Base-by-base conservation (phyloP, 768 basidiomycete genomes). In the Rhodosporidiobolus sp. region DNA sequence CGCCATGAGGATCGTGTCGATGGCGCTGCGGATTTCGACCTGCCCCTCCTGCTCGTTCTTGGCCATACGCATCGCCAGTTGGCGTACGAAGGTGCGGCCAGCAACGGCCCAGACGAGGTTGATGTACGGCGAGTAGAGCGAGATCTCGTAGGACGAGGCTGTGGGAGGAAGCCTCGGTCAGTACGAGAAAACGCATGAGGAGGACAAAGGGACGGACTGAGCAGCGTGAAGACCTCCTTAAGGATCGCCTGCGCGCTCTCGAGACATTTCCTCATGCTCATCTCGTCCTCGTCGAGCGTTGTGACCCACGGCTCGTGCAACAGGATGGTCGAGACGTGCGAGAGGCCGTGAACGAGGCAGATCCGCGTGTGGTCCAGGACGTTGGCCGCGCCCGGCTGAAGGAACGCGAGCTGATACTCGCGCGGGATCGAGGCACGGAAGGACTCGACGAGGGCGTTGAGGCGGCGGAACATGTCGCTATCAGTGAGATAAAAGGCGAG, bases 371-470 rank as follows among this genome's bases (percentile, higher is more conserved):
- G 74, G 24, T 11, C 46, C n/a, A 65, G 46, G 12, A 65, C 52
- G 30, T 69, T 55, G 35, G 20, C 46, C 26, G 7, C 0, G 14
- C 32, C 45, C 28, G 30, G 26, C 26, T 14, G 34, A 7, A 16
- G 56, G 3, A 0, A 16, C 28, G 6, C 12, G 65, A 61, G 30
- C 60, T 69, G 65, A 60, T 72, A 73, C 56, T 77, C 76, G 52
- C 76, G 76, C 10, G 77, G 77, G 56, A 78, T 70, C 26, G 72
- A 74, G 16, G 76, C 43, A n/a, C 72, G 69, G 65, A 78, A 77
- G 20, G 63, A 53, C 3, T 66, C 61, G 53, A 73, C 49, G 24
- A 65, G 63, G 17, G 67, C 69, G 55, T 77, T 74, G 56, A 77
- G 65, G 24, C 66, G 69, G n/a, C 70, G 70, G 74, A 77, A 78